A percentile compares a stretch with the other conserved stretches of the same genome.
Evolutionary conservation across 2,329 filamentous ascomycete genomes (phyloP).

Genomic region (Colletotrichum magnum): DNA sequence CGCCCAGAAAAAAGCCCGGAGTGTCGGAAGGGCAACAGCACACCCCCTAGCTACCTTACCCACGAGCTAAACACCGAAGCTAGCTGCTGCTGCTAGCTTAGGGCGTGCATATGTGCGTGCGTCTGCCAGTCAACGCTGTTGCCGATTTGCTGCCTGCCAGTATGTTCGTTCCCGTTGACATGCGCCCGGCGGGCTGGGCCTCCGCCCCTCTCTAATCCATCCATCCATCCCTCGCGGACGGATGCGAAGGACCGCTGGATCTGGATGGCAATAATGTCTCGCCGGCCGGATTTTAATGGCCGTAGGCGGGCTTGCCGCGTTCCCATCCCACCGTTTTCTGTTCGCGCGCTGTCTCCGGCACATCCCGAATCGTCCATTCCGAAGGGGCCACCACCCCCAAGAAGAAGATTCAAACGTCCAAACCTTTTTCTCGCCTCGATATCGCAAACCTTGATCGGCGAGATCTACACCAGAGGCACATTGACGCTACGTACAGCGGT

Average conservation of each 20-base stretch:
- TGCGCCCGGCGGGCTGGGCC: too few species aligned
- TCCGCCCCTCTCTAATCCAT: too few species aligned
- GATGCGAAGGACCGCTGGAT: neutral
- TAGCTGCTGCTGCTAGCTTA: neutral
- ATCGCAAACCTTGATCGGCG: too few species aligned
- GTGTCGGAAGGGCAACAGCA: neutral
- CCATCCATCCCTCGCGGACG: neutral
- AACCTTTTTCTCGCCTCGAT: too few species aligned
- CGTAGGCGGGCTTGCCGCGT: neutral
- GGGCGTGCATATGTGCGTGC: neutral
- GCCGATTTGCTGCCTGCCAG: too few species aligned
- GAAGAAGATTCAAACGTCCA: too few species aligned
- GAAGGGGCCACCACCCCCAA: too few species aligned
- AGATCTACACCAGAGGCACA: too few species aligned
- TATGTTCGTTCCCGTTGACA: too few species aligned
- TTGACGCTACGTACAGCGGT: too few species aligned
- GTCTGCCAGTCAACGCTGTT: neutral
- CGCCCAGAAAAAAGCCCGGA: neutral
- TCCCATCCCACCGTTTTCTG: neutral
- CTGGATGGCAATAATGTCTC: neutral
- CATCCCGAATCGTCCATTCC: too few species aligned
- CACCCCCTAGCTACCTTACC: neutral
- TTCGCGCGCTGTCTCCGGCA: too few species aligned
- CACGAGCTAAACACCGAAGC: neutral
- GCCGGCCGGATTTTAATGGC: neutral